Conservation (phyloP, 2,329 filamentous ascomycete genomes). For the Elsinoe australis region DNA sequence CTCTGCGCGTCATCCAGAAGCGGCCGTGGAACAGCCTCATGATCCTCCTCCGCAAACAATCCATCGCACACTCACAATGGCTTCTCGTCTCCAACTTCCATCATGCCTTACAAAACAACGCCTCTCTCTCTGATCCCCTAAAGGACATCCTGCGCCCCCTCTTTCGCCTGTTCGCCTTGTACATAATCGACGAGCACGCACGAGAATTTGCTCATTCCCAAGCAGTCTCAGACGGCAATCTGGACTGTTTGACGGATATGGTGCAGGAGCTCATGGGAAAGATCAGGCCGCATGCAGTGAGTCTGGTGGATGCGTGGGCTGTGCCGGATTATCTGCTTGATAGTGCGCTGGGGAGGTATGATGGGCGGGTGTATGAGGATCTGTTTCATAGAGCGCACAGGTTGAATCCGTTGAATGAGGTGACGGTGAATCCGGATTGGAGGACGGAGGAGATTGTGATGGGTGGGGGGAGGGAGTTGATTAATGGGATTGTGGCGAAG, state of each 20-base stretch:
- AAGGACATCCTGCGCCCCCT: conserved; percentile 34
- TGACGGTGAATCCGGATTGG: conserved; percentile 46
- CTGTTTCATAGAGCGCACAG: conserved; percentile 45
- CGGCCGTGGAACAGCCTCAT: conserved; percentile 42
- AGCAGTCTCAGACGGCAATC: conserved; percentile 35
- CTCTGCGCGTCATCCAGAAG: conserved; percentile 39
- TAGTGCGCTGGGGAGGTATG: conserved; percentile 44
- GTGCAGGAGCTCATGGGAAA: conserved; percentile 43
- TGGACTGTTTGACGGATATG: conserved; percentile 35
- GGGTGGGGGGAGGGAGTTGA: conserved; percentile 32
- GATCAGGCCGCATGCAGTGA: conserved; percentile 45
- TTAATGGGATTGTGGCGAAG: conserved; percentile 28
- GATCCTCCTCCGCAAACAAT: conserved; percentile 37
- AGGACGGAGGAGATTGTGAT: conserved; percentile 43
- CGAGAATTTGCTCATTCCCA: conserved; percentile 41
- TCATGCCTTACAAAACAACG: conserved; percentile 30
- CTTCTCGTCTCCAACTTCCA: conserved; percentile 44
- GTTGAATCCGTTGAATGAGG: conserved; percentile 44
- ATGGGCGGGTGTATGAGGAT: conserved; percentile 49
- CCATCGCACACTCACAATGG: conserved; percentile 42
- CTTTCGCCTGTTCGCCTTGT: conserved; percentile 43
- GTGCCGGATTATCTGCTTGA: conserved; percentile 48
- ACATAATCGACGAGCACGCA: conserved; percentile 40
- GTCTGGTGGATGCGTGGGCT: conserved; percentile 46
- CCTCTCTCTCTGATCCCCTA: conserved; percentile 26